phyloP scores from a whole-genome alignment of 345 rosid genomes.

The Syzygium oleosum region DNA sequence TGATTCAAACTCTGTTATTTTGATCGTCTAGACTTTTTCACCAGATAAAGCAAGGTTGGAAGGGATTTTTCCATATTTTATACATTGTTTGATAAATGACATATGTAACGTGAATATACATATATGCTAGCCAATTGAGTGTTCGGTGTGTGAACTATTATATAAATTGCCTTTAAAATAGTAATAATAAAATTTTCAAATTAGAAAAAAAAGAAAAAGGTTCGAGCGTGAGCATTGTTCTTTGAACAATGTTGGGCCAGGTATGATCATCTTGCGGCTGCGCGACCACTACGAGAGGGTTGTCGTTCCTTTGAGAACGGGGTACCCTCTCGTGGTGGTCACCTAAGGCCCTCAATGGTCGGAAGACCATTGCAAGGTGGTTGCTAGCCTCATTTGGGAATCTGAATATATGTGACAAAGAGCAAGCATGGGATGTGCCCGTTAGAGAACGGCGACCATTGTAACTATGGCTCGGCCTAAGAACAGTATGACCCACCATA shows the following conservation, averaged over 20 bases:
- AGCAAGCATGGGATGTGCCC: neutral
- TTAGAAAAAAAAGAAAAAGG: neutral
- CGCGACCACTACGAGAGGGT: neutral
- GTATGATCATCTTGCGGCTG: neutral
- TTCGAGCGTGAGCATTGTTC: neutral
- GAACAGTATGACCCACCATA: neutral
- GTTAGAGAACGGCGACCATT: neutral
- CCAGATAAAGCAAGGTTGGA: fast-evolving
- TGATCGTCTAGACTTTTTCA: neutral
- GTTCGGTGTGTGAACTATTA: neutral
- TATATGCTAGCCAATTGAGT: neutral
- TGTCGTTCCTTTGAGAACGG: neutral
- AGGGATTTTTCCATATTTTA: neutral
- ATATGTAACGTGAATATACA: neutral
- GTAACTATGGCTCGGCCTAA: neutral
- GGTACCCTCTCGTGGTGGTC: neutral
- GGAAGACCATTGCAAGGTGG: neutral
- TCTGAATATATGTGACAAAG: neutral
- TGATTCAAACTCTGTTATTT: neutral
- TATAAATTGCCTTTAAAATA: neutral
- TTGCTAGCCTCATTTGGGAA: no score
- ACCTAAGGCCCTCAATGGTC: neutral
- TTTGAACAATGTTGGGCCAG: neutral
- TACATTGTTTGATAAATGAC: neutral
- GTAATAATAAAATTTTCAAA: no score